These are phyloP conservation scores for Suillus variegatus DNA, from an alignment of 768 basidiomycete species.

Conservation along the genomic window DNA sequence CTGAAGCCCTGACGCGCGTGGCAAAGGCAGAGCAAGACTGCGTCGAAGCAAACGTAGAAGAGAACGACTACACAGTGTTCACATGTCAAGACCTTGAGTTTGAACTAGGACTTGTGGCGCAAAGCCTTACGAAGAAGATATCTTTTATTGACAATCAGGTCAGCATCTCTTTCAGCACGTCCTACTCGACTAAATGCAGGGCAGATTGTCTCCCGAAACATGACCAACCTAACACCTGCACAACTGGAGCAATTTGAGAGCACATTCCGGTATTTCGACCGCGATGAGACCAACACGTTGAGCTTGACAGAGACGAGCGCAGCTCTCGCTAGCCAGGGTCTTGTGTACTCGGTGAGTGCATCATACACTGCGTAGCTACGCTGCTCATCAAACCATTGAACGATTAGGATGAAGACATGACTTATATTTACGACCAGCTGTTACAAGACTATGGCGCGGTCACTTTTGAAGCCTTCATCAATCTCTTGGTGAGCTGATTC, in stretches of 20 bases:
- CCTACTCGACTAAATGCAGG: not conserved
- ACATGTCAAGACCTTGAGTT: constrained; percentile 88
- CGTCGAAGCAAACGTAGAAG: constrained; percentile 87
- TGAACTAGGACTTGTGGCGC: constrained; percentile 80
- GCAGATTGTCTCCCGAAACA: constrained; percentile 90
- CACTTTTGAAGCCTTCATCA: constrained; percentile 92
- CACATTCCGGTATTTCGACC: constrained; percentile 97
- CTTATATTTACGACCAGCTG: constrained; percentile 79
- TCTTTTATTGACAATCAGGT: constrained; percentile 97
- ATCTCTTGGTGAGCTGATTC: constrained; percentile 67
- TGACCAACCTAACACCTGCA: constrained; percentile 93
- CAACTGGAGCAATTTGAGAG: constrained; percentile 96
- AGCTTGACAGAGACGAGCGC: constrained; percentile 86
- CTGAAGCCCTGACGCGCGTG: constrained; percentile 57
- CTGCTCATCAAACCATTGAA: constrained; percentile 2
- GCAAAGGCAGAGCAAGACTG: constrained; percentile 74
- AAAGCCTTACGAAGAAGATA: constrained; percentile 86
- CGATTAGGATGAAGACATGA: constrained; percentile 80
- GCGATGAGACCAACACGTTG: constrained; percentile 88
- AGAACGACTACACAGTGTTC: constrained; percentile 94
- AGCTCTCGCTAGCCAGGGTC: constrained; percentile 90
- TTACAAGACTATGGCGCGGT: constrained; percentile 83
- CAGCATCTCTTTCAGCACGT: constrained; percentile 3
- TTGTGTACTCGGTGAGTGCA: constrained; percentile 77
- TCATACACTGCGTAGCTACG: not conserved